Conservation (phyloP, 2,329 filamentous ascomycete species). For the Zasmidium angulare region DNA sequence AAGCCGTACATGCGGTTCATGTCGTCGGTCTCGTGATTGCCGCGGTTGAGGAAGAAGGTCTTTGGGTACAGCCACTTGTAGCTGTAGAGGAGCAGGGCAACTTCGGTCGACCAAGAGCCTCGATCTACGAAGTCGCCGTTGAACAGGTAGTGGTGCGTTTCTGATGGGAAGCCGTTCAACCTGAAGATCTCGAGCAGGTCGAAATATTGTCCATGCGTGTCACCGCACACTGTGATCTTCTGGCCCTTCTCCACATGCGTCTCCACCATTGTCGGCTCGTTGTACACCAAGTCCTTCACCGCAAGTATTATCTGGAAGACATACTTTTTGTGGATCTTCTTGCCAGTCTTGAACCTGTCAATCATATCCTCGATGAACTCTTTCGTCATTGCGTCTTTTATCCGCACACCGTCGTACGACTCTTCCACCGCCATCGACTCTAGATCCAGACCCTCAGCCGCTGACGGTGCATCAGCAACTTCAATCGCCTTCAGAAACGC, state of each 20-base stretch:
- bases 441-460: conserved; percentile 84
- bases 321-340: conserved; percentile 94
- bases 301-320: conserved; percentile 94
- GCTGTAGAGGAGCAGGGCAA: conserved; percentile 87
- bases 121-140: conserved; percentile 98
- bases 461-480: conserved; percentile 86
- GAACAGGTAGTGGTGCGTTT: conserved; percentile 92
- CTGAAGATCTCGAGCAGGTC: conserved; percentile 96
- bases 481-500: conserved; percentile 96
- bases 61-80: conserved; percentile 91
- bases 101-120: conserved; percentile 97
- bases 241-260: conserved; percentile 75
- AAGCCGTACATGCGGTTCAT: conserved; percentile 99
- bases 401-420: conserved; percentile 77
- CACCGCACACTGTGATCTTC: conserved; percentile 89
- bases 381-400: conserved; percentile 84
- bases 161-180: conserved; percentile 78
- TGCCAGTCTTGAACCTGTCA: conserved; percentile 89
- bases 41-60: conserved; percentile 91
- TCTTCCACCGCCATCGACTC: conserved; percentile 80
- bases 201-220: conserved; percentile 98
- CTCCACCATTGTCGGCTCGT: conserved; percentile 97
- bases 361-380: conserved; percentile 99
- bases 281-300: conserved; percentile 84
- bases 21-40: conserved; percentile 89